Base-by-base conservation (phyloP, 345 rosid genomes). In the Sisymbrium altissimum region DNA sequence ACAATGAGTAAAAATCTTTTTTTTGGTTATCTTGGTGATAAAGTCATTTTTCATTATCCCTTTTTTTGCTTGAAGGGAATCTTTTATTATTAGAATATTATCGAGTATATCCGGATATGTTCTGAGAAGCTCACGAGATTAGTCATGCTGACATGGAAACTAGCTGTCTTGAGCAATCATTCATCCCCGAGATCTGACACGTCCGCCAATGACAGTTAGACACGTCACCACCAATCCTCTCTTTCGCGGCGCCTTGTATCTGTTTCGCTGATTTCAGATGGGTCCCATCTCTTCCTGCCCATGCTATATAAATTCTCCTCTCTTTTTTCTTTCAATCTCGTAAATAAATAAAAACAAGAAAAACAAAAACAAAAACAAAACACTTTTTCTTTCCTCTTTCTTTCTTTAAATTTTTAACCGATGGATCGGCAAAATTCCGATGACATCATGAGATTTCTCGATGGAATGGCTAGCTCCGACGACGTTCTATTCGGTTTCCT, bases 401-500 rank as follows among this genome's bases (percentile, higher is more conserved):
- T 21, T 46, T 61, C 66, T 41, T 41, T 4, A 54, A 18, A 25
- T 18, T 32, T 18, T 5, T 27, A 30, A 38, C 45, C 74, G 62
- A 64, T 81, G 60, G 73, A 64, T n/a, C 74, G 78, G 58, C 71
- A 74, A 71, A 76, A 54, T 18, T 83, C 88, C 45, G 85, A 83
- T 18, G 86, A 86, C 59, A 82, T 81, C 50, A 79, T 74, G 17
- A 82, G 75, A 59, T 83, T 85, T 56, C 81, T 85, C 5, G 89
- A 86, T 18, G 86, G 87, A 66, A 70, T 78, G 40, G 89, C 83
- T 39, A 83, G 81, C 46, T 83, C 84, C 25, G 72, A 85, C 53
- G 93, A 93, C 41, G 75, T 83, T 46, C 78, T 84, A 23, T 90
- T 89, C 50, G 96, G 87, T 62, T 88, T 83, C 64, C 64, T 81